Base-by-base conservation (phyloP, 2,329 filamentous ascomycete species). In the Capronia americana region DNA sequence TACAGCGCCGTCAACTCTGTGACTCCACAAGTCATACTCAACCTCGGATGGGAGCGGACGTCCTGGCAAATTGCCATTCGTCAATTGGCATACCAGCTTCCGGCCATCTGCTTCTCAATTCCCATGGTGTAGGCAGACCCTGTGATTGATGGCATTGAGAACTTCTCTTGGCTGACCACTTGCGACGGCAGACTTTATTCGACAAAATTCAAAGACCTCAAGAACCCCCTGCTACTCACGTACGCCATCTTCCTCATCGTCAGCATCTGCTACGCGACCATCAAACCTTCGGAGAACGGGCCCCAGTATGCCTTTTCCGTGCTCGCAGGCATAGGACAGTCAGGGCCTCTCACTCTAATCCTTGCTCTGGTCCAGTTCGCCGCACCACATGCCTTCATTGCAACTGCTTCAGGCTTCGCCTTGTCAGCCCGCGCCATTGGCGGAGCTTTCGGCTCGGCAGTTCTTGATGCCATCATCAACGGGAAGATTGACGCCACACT, bases 371-470 rank as follows among this genome's bases (percentile, higher is more conserved):
- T 85, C 17, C 83, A 85, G 69, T 85, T 85, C 72, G 84, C 83
- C 0, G 80, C 83, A 0, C 83, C 83, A 2, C 83, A 85, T 67
- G 80, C 80, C 6, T 84, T 79, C 70, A 78, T 85, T 20, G 83
- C 82, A 0, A 85, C 83, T 0, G 83, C 83, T 0, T 85, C 83
- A 0, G 83, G 83, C 0, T 78, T 85, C 0, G 82, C 82, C 3
- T 85, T 85, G 71, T 84, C 82, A 0, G 82, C 82, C 1, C 77
- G 83, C 24, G 83, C 83, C 28, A 81, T 85, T 12, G 83, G 83
- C 23, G 83, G 83, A 23, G 83, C 83, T 0, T 84, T 85, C 58
- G 83, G 83, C 0, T 83, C 81, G 0, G 83, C 83, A 0, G 82
- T 84, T 3, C 75, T 85, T 0, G 77, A 84, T 67, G 81, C 82